Conservation (phyloP, 169 alveolate species). For the Plasmodium vivax region DNA sequence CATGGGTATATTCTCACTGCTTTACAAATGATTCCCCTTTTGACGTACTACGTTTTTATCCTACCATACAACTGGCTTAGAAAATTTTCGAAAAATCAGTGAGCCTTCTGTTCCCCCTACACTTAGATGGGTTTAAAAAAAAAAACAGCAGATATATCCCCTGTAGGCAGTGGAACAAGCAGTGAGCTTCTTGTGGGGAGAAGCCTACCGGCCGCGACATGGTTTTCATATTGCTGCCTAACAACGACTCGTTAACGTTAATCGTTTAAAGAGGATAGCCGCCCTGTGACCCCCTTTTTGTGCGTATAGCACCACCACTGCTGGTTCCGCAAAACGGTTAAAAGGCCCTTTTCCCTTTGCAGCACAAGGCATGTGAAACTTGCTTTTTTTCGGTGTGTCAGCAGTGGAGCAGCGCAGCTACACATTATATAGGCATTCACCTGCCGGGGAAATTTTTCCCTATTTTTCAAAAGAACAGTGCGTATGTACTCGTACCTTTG, state of each 20-base stretch:
- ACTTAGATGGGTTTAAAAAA: background rate
- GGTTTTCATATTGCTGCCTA: background rate
- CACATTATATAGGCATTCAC: background rate
- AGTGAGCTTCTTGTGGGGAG: background rate
- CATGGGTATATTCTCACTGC: background rate
- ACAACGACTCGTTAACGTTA: background rate
- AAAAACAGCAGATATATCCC: background rate
- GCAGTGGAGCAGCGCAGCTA: background rate
- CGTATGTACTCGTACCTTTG: background rate
- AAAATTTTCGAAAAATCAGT: background rate
- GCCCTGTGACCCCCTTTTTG: background rate
- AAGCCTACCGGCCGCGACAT: background rate
- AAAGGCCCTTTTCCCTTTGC: background rate
- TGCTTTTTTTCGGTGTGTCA: background rate
- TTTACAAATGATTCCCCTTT: background rate
- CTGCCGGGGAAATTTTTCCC: background rate
- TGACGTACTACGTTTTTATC: background rate
- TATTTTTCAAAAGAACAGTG: background rate
- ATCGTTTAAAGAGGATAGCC: background rate
- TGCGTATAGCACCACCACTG: background rate
- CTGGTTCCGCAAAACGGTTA: background rate
- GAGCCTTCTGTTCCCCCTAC: background rate
- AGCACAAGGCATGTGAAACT: background rate
- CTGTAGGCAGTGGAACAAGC: background rate
- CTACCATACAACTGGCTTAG: background rate